phyloP scores from a whole-genome alignment of 495 filamentous ascomycete genomes.

The Neurospora discreta region DNA sequence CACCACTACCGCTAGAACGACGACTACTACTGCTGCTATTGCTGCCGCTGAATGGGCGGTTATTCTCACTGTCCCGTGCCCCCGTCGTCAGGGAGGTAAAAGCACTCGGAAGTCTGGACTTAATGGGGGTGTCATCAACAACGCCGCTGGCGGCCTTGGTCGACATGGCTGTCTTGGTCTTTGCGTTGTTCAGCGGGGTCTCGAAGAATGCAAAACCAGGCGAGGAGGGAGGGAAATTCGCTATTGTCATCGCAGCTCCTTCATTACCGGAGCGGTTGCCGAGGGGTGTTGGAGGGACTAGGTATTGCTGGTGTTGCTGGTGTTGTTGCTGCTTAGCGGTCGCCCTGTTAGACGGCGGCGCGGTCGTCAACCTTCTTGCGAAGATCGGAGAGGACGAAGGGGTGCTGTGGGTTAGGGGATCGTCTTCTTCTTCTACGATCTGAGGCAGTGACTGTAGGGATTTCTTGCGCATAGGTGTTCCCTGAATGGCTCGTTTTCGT shows the following conservation, averaged over 20 bases:
- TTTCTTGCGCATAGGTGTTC: neutral
- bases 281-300: constrained; percentile 8
- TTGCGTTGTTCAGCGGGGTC: constrained; percentile 23
- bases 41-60: neutral
- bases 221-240: constrained; percentile 29
- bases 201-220: constrained; percentile 26
- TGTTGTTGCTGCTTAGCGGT: neutral
- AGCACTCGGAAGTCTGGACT: constrained; percentile 9
- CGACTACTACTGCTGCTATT: neutral
- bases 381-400: neutral
- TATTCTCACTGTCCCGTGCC: neutral
- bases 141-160: neutral
- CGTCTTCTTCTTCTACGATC: neutral
- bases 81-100: too few relatives aligned
- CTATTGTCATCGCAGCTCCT: constrained; percentile 10
- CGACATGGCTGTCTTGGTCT: constrained; percentile 10
- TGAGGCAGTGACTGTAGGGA: neutral
- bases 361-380: neutral
- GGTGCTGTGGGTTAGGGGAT: neutral
- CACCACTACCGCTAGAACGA: neutral
- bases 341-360: neutral
- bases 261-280: constrained; percentile 3
- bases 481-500: neutral
- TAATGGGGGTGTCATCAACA: constrained; percentile 36
- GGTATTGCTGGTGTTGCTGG: constrained; percentile 3